Evolutionary conservation across 2,329 filamentous ascomycete species (phyloP), one percentile per base, ranked within the genome.

Genomic region (Septoria petroselini): DNA sequence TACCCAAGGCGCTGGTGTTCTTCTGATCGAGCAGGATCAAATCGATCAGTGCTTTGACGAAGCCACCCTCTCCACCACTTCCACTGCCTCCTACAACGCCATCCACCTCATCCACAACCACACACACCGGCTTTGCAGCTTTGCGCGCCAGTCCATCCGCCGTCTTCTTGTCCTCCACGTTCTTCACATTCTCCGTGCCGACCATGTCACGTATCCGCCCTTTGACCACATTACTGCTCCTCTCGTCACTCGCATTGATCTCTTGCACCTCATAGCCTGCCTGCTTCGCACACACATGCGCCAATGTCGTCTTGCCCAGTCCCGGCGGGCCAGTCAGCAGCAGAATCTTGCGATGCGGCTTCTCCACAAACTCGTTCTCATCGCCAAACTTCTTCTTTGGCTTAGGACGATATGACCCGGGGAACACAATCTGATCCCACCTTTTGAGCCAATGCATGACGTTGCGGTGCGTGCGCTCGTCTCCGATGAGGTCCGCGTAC

Each of bases 191-290:
- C 68, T 98, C 91, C 0, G 93, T 98, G 0, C 88, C 91, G 27
- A 98, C 78, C 67, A 88, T 91, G 49, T 95, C 95, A 60, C 88
- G 81, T 58, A 98, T 96, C 12, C 90, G 81, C 5, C 88, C 89
- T 65, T 88, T 93, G 29, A 98, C 93, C 1, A 98, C 89, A 63
- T 91, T 84, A 23, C 81, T 79, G 64, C 89, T 95, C 62, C 93
- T 80, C 65, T 98, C 94, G 65, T 98, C 93, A 62, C 91, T 97
- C 7, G 94, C 93, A 62, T 98, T 98, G 71, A 98, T 95, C 67
- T 98, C 93, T 65, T 97, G 80, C 1, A 95, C 87, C 63, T 97
- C 93, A 62, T 98, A 98, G 0, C 93, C 93, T 4, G 93, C 93
- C 70, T 98, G 93, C 59, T 79, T 84, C 0, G 94, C 94, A 66